Evolutionary conservation across 75 land plant species (phyloP), one percentile per base, ranked within the genome.

Genomic region (Sequoiadendron giganteum): DNA sequence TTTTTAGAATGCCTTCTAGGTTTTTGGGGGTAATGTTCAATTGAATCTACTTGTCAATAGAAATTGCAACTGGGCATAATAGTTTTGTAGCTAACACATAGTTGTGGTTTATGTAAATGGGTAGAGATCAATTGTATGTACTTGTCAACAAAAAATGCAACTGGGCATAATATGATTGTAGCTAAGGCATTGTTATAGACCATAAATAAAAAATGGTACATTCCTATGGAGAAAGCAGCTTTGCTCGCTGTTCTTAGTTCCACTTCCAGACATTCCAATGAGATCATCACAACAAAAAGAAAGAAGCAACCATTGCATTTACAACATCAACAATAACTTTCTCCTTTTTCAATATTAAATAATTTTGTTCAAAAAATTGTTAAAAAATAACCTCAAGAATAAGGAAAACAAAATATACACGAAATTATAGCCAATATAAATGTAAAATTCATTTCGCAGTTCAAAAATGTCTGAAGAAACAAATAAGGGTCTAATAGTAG

Each of bases 151-250:
- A 94, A 88, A 84, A 87, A 87, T 48, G 92, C 86, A 79, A 87
- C 78, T 25, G 95, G 95, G 40, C 90, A 80, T 83, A 94, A 90
- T 11, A 92, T 56, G 84, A 87, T 72, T 40, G 93, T 72, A 54
- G 94, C 93, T 16, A 94, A 85, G 5, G 88, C 89, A 84, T 92
- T 90, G 77, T 90, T 88, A 81, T 92, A 94, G 34, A 94, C 88
- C 0, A 88, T 68, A 43, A 94, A 91, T 70, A 94, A 86, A 21
- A 91, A 78, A 40, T 76, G 86, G 85, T 86, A 85, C 89, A 90
- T 87, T 3, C 93, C 95, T 10, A 40, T 72, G 3, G 86, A 61
- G 77, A 94, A 77, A 48, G 92, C 92, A 30, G 73, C 78, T 86
- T 94, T 94, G 90, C 91, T 87, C 55, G 90, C 18, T 18, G 89